These are phyloP conservation scores for Prunella vulgaris DNA, from an alignment of 257 asterid species.

Conservation along the genomic window DNA sequence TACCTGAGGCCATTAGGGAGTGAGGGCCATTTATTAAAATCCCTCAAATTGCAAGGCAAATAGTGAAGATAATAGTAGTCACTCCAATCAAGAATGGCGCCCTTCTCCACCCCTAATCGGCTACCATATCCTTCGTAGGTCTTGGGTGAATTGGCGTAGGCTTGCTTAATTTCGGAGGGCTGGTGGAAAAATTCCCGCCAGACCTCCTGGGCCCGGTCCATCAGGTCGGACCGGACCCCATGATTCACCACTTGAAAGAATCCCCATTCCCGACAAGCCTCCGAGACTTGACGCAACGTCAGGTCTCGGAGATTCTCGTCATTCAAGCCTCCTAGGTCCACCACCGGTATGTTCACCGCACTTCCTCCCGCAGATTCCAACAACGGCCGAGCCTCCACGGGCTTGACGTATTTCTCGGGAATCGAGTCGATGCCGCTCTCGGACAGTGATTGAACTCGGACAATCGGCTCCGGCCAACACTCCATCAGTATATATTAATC, in stretches of 20 bases:
- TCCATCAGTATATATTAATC: slow-evolving; percentile 17
- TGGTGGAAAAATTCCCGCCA: slow-evolving; percentile 75
- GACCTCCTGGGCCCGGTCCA: slow-evolving; percentile 56
- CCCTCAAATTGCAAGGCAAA: slow-evolving; percentile 57
- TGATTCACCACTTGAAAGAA: slow-evolving; percentile 83
- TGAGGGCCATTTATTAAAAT: slow-evolving; percentile 70
- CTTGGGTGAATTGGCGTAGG: slow-evolving; percentile 58
- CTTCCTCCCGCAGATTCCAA: background rate
- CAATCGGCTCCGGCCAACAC: slow-evolving; percentile 75
- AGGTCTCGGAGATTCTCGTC: background rate
- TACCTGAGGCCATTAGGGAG: slow-evolving; percentile 66
- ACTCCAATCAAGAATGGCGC: slow-evolving; percentile 89
- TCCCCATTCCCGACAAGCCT: slow-evolving; percentile 74
- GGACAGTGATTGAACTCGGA: slow-evolving; percentile 73
- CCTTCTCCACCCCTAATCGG: slow-evolving; percentile 73
- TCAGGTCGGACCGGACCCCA: slow-evolving; percentile 49
- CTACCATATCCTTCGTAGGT: slow-evolving; percentile 95
- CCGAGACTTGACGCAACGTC: slow-evolving; percentile 30
- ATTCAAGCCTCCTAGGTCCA: slow-evolving; percentile 40
- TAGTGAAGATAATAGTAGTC: slow-evolving; percentile 81
- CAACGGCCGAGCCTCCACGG: slow-evolving; percentile 37
- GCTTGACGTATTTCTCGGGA: slow-evolving; percentile 57
- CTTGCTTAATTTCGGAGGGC: slow-evolving; percentile 60
- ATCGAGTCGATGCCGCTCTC: slow-evolving; percentile 30
- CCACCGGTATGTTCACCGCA: slow-evolving; percentile 39